Evolutionary conservation across 1,284 basidiomycete genomes (phyloP).

Genomic region (Apiotrichum sp.): DNA sequence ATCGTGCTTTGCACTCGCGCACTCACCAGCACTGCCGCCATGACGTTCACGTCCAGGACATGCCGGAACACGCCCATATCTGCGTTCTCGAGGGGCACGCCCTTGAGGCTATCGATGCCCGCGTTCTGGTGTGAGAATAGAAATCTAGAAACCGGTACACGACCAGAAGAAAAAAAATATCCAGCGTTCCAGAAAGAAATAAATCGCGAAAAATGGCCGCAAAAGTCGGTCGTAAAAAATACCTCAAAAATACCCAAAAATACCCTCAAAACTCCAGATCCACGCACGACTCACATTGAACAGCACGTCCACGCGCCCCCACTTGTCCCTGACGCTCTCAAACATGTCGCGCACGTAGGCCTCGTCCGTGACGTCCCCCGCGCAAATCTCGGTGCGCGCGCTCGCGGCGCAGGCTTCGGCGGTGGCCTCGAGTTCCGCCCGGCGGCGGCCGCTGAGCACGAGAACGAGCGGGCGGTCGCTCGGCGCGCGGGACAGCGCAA

Average conservation of each 20-base stretch:
- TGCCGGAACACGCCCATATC: constrained; percentile 58
- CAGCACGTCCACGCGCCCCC: constrained; percentile 62
- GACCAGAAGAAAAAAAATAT: too few species aligned
- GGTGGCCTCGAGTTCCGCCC: constrained; percentile 59
- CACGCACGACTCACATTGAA: constrained; percentile 61
- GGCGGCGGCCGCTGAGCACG: constrained; percentile 56
- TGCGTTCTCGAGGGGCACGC: constrained; percentile 57
- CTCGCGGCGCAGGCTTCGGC: constrained; percentile 28
- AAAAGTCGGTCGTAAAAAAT: too few species aligned
- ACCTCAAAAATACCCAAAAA: too few species aligned
- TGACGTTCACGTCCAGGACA: constrained; percentile 64
- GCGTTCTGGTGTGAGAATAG: constrained; percentile 42
- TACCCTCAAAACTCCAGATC: neutral
- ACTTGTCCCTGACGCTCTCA: constrained; percentile 52
- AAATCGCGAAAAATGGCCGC: too few species aligned
- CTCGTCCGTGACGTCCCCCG: constrained; percentile 55
- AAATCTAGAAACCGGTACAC: neutral
- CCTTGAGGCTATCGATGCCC: constrained; percentile 53
- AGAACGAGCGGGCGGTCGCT: constrained; percentile 51
- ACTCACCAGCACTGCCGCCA: constrained; percentile 58
- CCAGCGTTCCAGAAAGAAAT: too few species aligned
- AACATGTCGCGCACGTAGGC: constrained; percentile 52
- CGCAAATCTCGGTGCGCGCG: constrained; percentile 47
- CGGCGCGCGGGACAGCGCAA: constrained; percentile 54
- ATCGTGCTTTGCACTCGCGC: too few species aligned